Evolutionary conservation across 2,329 filamentous ascomycete genomes (phyloP), one percentile per base, ranked within the genome.

Genomic region (Stagonosporopsis vannaccii): DNA sequence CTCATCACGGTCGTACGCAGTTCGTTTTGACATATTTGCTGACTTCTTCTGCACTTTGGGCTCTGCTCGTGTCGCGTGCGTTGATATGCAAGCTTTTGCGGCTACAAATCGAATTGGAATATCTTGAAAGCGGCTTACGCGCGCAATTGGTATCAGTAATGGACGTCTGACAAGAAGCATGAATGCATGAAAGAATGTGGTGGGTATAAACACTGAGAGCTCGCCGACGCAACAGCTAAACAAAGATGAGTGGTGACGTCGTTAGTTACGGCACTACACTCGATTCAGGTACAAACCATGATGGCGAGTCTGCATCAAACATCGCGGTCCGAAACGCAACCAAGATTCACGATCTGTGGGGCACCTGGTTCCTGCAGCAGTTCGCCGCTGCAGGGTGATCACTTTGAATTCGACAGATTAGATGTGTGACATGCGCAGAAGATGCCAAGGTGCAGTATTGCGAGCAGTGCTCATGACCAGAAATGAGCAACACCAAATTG

Each of bases 1-100:
- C 47, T 75, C 71, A n/a, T 68, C 67, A 20, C 66, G 66, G 15
- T 70, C 58, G 51, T 72, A 72, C 5, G 69, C 60, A 15, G 65
- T 69, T 49, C 71, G 60, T 56, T 75, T 74, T 13, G 71, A 71
- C 65, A 70, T 71, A 19, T 44, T 41, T 23, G 59, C 20, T 32
- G 50, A 45, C 4, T 57, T 59, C 17, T 49, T 46, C 50, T 51
- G 25, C 32, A 45, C 37, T 62, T 57, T 39, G 56, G 47, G 22
- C 22, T 26, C 56, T 52, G 35, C 42, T 36, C 19, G 48, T 49
- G 66, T 62, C 51, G 61, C 52, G 59, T 62, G 55, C 44, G 51
- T 61, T 19, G 51, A 40, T 8, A 39, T n/a, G 45, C 44, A 45
- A 33, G 47, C 50, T 36, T 28, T 41, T 28, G 46, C 35, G 30